Evolutionary conservation across 2,329 filamentous ascomycete genomes (phyloP).

Genomic region (Xylaria multiplex): DNA sequence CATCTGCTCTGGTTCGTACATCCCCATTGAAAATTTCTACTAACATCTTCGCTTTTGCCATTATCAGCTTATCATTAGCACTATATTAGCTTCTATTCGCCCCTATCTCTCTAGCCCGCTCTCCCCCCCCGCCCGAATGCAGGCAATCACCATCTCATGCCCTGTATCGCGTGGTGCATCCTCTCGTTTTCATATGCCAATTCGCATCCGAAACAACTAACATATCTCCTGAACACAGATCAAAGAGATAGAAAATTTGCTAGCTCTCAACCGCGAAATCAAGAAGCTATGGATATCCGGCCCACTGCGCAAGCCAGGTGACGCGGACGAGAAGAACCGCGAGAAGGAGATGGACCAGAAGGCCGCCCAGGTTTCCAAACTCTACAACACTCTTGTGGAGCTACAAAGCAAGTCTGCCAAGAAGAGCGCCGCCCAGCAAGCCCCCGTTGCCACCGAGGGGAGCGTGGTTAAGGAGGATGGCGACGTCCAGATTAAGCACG

Average conservation of each 20-base stretch:
- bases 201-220: constrained; percentile 6
- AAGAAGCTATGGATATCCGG: constrained; percentile 63
- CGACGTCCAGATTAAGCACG: too few relatives aligned
- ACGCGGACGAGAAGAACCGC: constrained; percentile 51
- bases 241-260: constrained; percentile 56
- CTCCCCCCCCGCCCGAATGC: neutral
- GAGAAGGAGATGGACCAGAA: constrained; percentile 51
- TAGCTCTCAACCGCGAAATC: constrained; percentile 59
- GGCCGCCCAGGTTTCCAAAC: constrained; percentile 51
- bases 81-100: neutral
- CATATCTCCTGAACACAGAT: constrained; percentile 46
- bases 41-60: neutral
- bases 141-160: neutral
- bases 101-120: neutral
- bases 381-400: constrained; percentile 47
- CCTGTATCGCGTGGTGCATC: neutral
- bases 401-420: constrained; percentile 40
- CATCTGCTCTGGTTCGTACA: constrained; percentile 51
- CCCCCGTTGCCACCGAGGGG: constrained; percentile 2
- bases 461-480: neutral
- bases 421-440: constrained; percentile 17
- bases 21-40: neutral
- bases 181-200: neutral
- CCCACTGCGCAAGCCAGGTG: constrained; percentile 56
- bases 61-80: neutral